phyloP scores from a whole-genome alignment of 805 yeast species.

The Ogataea paraovalis region DNA sequence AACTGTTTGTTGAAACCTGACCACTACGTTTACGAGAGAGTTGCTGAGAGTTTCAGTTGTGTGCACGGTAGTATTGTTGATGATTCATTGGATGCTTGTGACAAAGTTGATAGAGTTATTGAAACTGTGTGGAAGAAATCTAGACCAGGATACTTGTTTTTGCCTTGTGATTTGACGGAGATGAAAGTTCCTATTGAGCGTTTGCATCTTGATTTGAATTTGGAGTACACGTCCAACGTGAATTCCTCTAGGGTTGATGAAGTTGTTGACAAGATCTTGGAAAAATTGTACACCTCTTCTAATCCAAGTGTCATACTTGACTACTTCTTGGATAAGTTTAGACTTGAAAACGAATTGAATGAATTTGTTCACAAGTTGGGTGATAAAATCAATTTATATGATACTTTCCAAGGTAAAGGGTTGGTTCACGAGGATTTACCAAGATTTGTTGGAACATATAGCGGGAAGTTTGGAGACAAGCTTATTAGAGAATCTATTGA shows the following conservation, averaged over 20 bases:
- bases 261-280: slow-evolving; percentile 32
- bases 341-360: slow-evolving; percentile 29
- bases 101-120: slow-evolving; percentile 69
- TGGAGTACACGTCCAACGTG: slow-evolving; percentile 20
- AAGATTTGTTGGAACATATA: slow-evolving; percentile 44
- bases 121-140: slow-evolving; percentile 49
- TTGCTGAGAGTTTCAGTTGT: slow-evolving; percentile 53
- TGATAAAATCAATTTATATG: slow-evolving; percentile 36
- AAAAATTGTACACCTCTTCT: slow-evolving; percentile 33
- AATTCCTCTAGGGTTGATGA: slow-evolving; percentile 13
- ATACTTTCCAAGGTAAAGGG: slow-evolving; percentile 38
- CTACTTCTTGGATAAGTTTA: slow-evolving; percentile 37
- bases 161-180: slow-evolving; percentile 69
- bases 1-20: slow-evolving; percentile 54
- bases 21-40: slow-evolving; percentile 60
- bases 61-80: slow-evolving; percentile 44
- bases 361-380: slow-evolving; percentile 30
- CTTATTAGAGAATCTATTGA: slow-evolving; percentile 36
- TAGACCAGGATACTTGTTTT: slow-evolving; percentile 79
- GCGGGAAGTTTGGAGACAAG: slow-evolving; percentile 31
- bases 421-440: slow-evolving; percentile 35
- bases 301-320: slow-evolving; percentile 41
- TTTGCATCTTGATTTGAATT: slow-evolving; percentile 29
- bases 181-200: slow-evolving; percentile 41
- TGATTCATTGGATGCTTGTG: slow-evolving; percentile 45